These are phyloP conservation scores for Alternaria triticina DNA, from an alignment of 2,329 filamentous ascomycete species.

Conservation along the genomic window DNA sequence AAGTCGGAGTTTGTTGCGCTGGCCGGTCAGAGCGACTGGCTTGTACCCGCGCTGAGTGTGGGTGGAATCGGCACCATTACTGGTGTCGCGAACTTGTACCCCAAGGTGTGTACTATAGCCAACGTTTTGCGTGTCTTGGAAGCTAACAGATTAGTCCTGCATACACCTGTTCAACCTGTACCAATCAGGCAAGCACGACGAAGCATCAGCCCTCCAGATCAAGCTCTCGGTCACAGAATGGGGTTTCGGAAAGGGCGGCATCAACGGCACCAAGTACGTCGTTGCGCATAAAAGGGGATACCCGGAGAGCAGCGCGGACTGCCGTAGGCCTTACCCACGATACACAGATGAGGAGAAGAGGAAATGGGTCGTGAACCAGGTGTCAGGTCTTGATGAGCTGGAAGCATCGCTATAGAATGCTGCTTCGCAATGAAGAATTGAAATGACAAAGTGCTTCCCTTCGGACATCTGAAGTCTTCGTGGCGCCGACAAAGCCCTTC, in stretches of 20 bases:
- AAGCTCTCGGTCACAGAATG: conserved; percentile 61
- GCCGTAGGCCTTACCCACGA: conserved; percentile 61
- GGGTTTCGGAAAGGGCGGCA: conserved; percentile 64
- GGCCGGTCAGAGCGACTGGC: conserved; percentile 54
- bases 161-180: conserved; percentile 57
- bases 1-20: conserved; percentile 48
- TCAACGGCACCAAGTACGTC: conserved; percentile 68
- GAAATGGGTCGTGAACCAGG: conserved; percentile 51
- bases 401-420: conserved; percentile 31
- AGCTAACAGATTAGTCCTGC: conserved; percentile 44
- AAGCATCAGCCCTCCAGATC: conserved; percentile 59
- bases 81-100: conserved; percentile 68
- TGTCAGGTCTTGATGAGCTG: conserved; percentile 39
- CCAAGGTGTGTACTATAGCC: conserved; percentile 46
- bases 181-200: conserved; percentile 54
- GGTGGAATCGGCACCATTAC: conserved; percentile 68
- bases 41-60: conserved; percentile 63
- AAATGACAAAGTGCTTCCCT: background rate
- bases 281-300: conserved; percentile 63
- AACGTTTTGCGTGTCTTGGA: background rate
- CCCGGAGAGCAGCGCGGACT: conserved; percentile 58
- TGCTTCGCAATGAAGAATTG: background rate
- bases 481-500: background rate
- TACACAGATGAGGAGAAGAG: conserved; percentile 57
- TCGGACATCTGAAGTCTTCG: background rate